Base-by-base conservation (phyloP, 192 early-diverging fungal species). In the Lobosporangium transversale region DNA sequence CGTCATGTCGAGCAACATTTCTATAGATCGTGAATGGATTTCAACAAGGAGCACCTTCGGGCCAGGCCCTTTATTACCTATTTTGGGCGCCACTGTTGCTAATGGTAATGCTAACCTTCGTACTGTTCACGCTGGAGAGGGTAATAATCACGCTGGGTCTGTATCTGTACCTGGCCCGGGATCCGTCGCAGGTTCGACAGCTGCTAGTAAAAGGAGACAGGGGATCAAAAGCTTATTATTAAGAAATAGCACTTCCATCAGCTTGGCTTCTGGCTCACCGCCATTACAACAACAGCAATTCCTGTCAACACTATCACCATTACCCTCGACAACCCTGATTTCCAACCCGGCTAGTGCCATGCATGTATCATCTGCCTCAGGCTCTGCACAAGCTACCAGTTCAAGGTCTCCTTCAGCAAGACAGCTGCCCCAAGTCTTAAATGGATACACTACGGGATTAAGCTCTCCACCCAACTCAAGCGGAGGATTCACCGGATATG, bases 1-100 rank as follows among this genome's bases (percentile, higher is more conserved):
- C 29, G 64, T 76, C 24, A 62, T 76, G 64, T 76, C 73, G 3
- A 76, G 73, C 24, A 76, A 76, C 31, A 20, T 67, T 42, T 76
- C 73, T n/a, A 35, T 76, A 0, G 73, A 76, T 26, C 73, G 73
- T 18, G 73, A 76, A 37, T 76, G 73, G 73, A 37, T 76, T 23
- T 62, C 69, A 11, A 53, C 54, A 10, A 56, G 35, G 5, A 47
- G 61, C 49, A 20, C 62, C 24, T 50, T 56, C 17, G 55, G 65
- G 26, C 40, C 55, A 6, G 42, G 59, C n/a, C n/a, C n/a, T n/a
- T n/a, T n/a, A 9, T 40, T 14, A 14, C 37, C 7, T 40, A 14
- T 7, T 10, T 40, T 40, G 37, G 37, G 37, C 7, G 37, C 37
- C n/a, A n/a, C n/a, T n/a, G n/a, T n/a, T n/a, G n/a, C n/a, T n/a